phyloP scores from a whole-genome alignment of 108 stramenopile species.

The Cyclotella sp. region DNA sequence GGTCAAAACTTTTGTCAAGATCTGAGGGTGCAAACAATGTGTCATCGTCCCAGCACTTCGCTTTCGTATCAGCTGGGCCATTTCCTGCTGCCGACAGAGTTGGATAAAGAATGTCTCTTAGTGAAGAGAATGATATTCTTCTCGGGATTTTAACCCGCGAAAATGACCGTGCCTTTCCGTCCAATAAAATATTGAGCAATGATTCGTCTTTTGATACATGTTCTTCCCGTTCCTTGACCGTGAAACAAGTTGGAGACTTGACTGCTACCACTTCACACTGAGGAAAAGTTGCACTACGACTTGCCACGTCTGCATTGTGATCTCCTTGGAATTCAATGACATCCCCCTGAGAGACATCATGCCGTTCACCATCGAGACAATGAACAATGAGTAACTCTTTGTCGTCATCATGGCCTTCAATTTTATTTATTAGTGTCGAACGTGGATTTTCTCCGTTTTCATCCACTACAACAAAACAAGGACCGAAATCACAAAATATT shows the following conservation, averaged over 20 bases:
- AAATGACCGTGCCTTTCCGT: conserved; percentile 54
- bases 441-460: conserved; percentile 84
- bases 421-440: conserved; percentile 63
- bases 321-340: conserved; percentile 62
- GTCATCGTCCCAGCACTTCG: conserved; percentile 35
- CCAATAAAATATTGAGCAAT: conserved; percentile 27
- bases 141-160: conserved; percentile 69
- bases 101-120: conserved; percentile 55
- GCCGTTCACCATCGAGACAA: conserved; percentile 75
- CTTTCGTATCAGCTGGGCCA: not conserved
- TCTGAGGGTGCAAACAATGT: conserved; percentile 83
- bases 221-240: conserved; percentile 33
- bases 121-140: conserved; percentile 59
- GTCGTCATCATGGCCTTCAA: conserved; percentile 41
- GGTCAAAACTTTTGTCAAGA: conserved; percentile 87
- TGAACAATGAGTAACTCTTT: conserved; percentile 47
- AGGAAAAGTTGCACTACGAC: conserved; percentile 17
- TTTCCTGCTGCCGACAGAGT: conserved; percentile 18
- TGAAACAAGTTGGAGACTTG: conserved; percentile 69
- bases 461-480: conserved; percentile 72
- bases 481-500: conserved; percentile 90
- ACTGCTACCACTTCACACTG: conserved; percentile 64
- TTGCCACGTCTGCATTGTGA: conserved; percentile 10
- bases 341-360: conserved; percentile 88
- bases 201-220: conserved; percentile 5